Percentiles rank a stretch among this genome's conserved stretches.
phyloP scores from a whole-genome alignment of 495 filamentous ascomycete genomes.

The Podospora pseudocomata region DNA sequence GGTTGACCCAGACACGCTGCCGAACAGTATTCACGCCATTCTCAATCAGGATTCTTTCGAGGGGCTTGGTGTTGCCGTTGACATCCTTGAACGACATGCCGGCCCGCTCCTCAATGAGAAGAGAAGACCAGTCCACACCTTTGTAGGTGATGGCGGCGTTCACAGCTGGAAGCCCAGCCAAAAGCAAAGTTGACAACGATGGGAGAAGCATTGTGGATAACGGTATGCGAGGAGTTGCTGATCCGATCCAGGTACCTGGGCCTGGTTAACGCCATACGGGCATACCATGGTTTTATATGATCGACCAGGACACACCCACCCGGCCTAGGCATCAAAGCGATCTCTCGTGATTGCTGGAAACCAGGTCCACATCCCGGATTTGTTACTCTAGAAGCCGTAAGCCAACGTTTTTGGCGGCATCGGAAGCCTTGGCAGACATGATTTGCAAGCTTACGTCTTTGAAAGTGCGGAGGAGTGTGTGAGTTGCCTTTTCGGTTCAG shows the following conservation, averaged over 20 bases:
- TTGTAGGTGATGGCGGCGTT: constrained; percentile 55
- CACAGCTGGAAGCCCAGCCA: constrained; percentile 21
- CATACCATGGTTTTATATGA: not conserved
- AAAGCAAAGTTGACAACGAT: constrained; percentile 14
- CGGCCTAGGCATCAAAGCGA: not conserved
- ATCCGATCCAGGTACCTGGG: not conserved
- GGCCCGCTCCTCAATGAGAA: constrained; percentile 58
- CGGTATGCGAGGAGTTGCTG: not conserved
- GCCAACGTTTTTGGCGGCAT: not conserved
- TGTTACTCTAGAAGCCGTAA: not conserved
- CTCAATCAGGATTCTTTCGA: constrained; percentile 61
- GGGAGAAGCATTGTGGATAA: constrained; percentile 21
- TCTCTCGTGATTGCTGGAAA: constrained; percentile 27
- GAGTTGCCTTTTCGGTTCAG: constrained; percentile 1
- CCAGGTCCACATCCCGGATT: not conserved
- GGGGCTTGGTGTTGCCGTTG: constrained; percentile 47
- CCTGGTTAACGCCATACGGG: not conserved
- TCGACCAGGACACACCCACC: not conserved
- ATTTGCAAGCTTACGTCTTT: not conserved
- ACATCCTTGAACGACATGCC: constrained; percentile 59
- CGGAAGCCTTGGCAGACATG: not conserved
- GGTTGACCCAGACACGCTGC: constrained; percentile 71
- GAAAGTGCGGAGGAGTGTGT: constrained; percentile 8
- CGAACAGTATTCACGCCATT: constrained; percentile 68
- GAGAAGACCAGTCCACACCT: constrained; percentile 72